Percentiles rank a stretch among this genome's conserved stretches.
Conservation (phyloP, 2,329 filamentous ascomycete species). For the Fusarium pseudocircinatum region DNA sequence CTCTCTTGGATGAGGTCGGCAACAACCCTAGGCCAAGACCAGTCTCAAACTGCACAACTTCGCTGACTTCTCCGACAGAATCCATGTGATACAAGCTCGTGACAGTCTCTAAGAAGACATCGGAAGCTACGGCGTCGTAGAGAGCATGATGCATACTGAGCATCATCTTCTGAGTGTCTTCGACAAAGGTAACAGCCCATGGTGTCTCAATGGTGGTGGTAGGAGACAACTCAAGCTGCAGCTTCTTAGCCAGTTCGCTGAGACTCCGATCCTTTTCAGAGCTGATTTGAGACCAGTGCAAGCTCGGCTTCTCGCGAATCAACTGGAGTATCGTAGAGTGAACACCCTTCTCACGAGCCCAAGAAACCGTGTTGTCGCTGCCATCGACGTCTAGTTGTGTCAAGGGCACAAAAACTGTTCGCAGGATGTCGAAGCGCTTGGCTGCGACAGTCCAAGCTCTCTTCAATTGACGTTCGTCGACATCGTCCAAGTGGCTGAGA, state of each 20-base stretch:
- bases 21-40: slow-evolving; percentile 1
- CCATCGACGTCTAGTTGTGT: neutral
- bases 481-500: neutral
- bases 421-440: slow-evolving; percentile 9
- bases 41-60: neutral
- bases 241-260: neutral
- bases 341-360: neutral
- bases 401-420: slow-evolving; percentile 12
- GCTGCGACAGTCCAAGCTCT: slow-evolving; percentile 8
- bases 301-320: neutral
- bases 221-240: slow-evolving; percentile 7
- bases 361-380: neutral
- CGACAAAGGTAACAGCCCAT: slow-evolving; percentile 8
- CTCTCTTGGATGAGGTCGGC: neutral
- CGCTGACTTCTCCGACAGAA: neutral
- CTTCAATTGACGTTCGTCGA: slow-evolving; percentile 4
- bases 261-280: neutral
- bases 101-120: neutral
- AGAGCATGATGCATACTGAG: slow-evolving; percentile 24
- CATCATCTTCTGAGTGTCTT: slow-evolving; percentile 1
- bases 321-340: slow-evolving; percentile 10
- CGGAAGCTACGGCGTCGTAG: slow-evolving; percentile 1
- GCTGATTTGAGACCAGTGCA: neutral
- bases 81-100: slow-evolving; percentile 16
- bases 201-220: neutral